These are phyloP conservation scores for Arthrobotrys musiformis DNA, from an alignment of 2,329 filamentous ascomycete species.

Conservation along the genomic window DNA sequence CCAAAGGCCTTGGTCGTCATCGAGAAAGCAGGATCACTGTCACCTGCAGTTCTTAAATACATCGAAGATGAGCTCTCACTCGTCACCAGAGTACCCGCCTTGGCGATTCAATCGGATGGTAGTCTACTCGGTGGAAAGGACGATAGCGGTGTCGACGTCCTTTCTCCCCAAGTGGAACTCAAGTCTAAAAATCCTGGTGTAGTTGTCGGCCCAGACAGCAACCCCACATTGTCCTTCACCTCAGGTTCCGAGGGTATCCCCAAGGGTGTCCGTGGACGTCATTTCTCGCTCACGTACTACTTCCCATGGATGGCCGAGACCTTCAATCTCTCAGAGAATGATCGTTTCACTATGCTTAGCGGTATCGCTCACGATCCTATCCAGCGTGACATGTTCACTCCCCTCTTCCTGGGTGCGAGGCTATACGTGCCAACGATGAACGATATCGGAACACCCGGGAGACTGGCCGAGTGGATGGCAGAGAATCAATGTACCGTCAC, in stretches of 20 bases:
- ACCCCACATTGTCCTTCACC: slow-evolving; percentile 79
- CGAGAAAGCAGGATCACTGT: slow-evolving; percentile 72
- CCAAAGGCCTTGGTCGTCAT: slow-evolving; percentile 79
- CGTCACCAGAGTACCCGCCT: slow-evolving; percentile 77
- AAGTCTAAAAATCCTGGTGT: slow-evolving; percentile 74
- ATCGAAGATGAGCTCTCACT: slow-evolving; percentile 78
- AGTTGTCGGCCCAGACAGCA: slow-evolving; percentile 85
- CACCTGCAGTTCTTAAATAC: slow-evolving; percentile 69
- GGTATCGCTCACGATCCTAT: slow-evolving; percentile 84
- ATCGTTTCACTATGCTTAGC: slow-evolving; percentile 82
- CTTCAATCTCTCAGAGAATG: slow-evolving; percentile 78
- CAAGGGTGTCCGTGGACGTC: slow-evolving; percentile 87
- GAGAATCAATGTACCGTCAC: slow-evolving; percentile 79
- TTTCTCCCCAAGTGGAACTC: slow-evolving; percentile 68
- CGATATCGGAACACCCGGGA: slow-evolving; percentile 82
- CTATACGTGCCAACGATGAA: slow-evolving; percentile 82
- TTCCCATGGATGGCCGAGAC: slow-evolving; percentile 92
- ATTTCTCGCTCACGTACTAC: slow-evolving; percentile 86
- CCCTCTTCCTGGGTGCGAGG: slow-evolving; percentile 84
- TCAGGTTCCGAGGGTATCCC: slow-evolving; percentile 80
- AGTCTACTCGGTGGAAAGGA: slow-evolving; percentile 73
- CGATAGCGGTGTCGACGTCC: slow-evolving; percentile 73
- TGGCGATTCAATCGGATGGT: slow-evolving; percentile 78
- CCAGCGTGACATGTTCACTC: slow-evolving; percentile 84
- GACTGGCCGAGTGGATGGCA: slow-evolving; percentile 86